A percentile compares a stretch with the other conserved stretches of the same genome.
phyloP scores from a whole-genome alignment of 768 basidiomycete genomes.

The Trametes elegans region DNA sequence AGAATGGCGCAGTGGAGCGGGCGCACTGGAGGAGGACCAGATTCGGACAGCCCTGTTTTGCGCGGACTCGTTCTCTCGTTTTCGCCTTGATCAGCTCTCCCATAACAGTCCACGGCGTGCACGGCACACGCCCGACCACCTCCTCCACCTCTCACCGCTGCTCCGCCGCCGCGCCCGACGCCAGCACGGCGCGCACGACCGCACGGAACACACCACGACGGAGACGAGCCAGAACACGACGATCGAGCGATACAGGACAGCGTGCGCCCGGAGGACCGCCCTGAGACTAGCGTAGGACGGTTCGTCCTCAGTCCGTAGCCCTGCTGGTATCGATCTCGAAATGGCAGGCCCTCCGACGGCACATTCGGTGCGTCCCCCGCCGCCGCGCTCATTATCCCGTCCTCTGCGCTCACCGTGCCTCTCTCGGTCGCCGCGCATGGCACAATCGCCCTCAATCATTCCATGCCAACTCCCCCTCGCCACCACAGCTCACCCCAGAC shows the following conservation, averaged over 20 bases:
- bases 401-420: not conserved
- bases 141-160: not conserved
- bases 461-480: not conserved
- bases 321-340: slow-evolving; percentile 1
- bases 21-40: not conserved
- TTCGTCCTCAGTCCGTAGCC: not conserved
- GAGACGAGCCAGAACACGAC: not conserved
- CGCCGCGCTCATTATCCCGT: not conserved
- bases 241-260: not conserved
- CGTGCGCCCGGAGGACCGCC: not conserved
- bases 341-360: not conserved
- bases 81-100: not conserved
- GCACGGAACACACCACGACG: not conserved
- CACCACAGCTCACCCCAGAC: not conserved
- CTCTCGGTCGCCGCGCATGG: not conserved
- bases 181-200: not conserved
- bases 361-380: not conserved
- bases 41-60: not conserved
- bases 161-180: not conserved
- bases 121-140: too few relatives aligned
- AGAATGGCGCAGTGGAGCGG: not conserved
- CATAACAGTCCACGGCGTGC: not conserved
- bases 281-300: not conserved
- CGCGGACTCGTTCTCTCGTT: not conserved
- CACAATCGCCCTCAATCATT: not conserved